Evolutionary conservation across 371 early-diverging fungal species (phyloP), one percentile per base, ranked within the genome.

Genomic region (Smittium culicis): DNA sequence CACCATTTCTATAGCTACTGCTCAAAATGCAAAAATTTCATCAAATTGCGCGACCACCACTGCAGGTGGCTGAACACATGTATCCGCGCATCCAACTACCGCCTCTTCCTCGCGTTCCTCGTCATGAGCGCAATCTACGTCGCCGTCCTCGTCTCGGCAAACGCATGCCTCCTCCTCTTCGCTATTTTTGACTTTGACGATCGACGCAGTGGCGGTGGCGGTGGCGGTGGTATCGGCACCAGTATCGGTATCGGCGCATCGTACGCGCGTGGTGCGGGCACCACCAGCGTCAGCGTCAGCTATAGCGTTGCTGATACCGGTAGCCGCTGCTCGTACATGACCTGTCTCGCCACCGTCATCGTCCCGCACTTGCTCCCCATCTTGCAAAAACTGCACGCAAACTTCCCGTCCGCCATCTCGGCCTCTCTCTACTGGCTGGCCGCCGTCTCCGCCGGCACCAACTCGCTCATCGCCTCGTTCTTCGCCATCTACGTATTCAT

Each of bases 61-160:
- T 91, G 92, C 69, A 80, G 79, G 66, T 91, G 84, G 80, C 70
- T 91, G n/a, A 85, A 86, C 69, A 83, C 84, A 20, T 90, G 90
- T 73, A 81, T 92, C 57, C 89, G 89, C 8, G 69, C 70, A 27
- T 69, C 68, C 25, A 90, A 91, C 74, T 88, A 88, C 70, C 76
- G 72, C 71, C 70, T 45, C 45, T 45, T 11, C 34, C 14, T 33
- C 34, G 33, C 31, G 2, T 33, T 63, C 24, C 11, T 25, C 34
- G 20, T 1, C 24, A n/a, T 63, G 2, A 14, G 17, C n/a, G 32
- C 25, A 11, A 5, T 63, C 24, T 20, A 30, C 14, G 20, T 63
- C 34, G 11, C 32, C n/a, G 35, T 17, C n/a, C 14, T 33, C 5
- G 25, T 17, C 5, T 5, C 17, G 27, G 5, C 14, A 32, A 32